Percentiles rank a stretch among this genome's conserved stretches.
phyloP scores from a whole-genome alignment of 176 grass and related monocot genomes.

The Avena eriantha region DNA sequence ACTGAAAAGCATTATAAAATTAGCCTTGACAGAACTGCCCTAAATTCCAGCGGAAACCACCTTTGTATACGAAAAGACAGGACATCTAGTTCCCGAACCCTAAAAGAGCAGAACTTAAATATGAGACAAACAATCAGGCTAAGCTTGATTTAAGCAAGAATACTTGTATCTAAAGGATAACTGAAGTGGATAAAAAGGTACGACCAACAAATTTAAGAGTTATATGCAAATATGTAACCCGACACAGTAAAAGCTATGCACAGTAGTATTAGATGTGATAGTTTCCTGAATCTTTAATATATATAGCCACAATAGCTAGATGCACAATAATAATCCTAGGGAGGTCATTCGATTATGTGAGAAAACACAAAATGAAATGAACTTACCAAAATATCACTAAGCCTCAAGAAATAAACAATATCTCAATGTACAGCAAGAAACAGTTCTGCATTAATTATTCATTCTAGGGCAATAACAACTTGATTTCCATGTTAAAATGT shows the following conservation, averaged over 20 bases:
- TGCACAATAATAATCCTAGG: neutral
- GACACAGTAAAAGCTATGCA: neutral
- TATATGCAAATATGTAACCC: neutral
- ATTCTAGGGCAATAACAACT: slow-evolving; percentile 6
- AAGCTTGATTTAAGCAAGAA: neutral
- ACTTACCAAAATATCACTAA: neutral
- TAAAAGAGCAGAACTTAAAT: neutral
- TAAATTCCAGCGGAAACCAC: neutral
- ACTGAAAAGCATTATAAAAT: neutral
- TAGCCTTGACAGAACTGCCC: neutral
- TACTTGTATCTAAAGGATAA: slow-evolving; percentile 1
- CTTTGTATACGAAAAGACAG: neutral
- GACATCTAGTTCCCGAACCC: neutral
- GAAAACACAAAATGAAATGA: neutral
- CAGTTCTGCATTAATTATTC: neutral
- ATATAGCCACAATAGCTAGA: neutral
- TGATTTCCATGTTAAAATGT: neutral
- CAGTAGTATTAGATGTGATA: neutral
- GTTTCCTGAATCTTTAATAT: neutral
- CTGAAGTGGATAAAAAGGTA: neutral
- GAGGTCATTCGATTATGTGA: neutral
- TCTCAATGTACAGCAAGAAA: neutral
- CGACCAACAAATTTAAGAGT: neutral
- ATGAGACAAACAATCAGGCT: neutral
- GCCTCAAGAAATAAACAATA: neutral